phyloP scores from a whole-genome alignment of 768 basidiomycete species.

The Hypsizygus marmoreus region DNA sequence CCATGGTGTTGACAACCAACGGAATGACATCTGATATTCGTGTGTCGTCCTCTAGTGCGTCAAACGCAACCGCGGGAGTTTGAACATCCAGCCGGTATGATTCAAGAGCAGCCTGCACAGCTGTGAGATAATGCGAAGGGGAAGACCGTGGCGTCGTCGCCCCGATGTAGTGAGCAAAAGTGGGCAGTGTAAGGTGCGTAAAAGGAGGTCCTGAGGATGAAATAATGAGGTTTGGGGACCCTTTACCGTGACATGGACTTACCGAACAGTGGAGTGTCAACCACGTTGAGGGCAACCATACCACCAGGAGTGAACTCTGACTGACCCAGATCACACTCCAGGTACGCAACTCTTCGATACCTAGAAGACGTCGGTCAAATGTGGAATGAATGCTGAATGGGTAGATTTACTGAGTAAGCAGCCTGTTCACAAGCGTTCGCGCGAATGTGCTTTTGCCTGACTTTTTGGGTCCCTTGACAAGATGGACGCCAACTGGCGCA shows the following conservation, averaged over 20 bases:
- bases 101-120: slow-evolving; percentile 66
- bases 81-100: slow-evolving; percentile 72
- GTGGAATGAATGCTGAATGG: neutral
- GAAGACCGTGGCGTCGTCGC: slow-evolving; percentile 73
- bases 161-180: slow-evolving; percentile 81
- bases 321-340: slow-evolving; percentile 94
- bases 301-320: slow-evolving; percentile 91
- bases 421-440: slow-evolving; percentile 66
- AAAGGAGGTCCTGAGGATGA: slow-evolving; percentile 74
- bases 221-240: neutral
- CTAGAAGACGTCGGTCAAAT: slow-evolving; percentile 35
- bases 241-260: slow-evolving; percentile 5
- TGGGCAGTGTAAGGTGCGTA: slow-evolving; percentile 75
- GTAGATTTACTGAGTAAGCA: slow-evolving; percentile 55
- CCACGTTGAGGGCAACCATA: slow-evolving; percentile 75
- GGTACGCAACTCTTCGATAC: slow-evolving; percentile 80
- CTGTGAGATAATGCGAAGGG: slow-evolving; percentile 74
- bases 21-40: slow-evolving; percentile 67
- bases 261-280: slow-evolving; percentile 77
- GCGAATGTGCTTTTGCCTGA: slow-evolving; percentile 91
- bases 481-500: slow-evolving; percentile 36
- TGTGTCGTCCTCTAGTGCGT: slow-evolving; percentile 24
- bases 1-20: slow-evolving; percentile 93
- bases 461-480: slow-evolving; percentile 86
- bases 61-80: slow-evolving; percentile 32